Percentiles rank a stretch among this genome's conserved stretches.
Evolutionary conservation across 495 filamentous ascomycete species (phyloP).

Genomic region (Cetradonia linearis): DNA sequence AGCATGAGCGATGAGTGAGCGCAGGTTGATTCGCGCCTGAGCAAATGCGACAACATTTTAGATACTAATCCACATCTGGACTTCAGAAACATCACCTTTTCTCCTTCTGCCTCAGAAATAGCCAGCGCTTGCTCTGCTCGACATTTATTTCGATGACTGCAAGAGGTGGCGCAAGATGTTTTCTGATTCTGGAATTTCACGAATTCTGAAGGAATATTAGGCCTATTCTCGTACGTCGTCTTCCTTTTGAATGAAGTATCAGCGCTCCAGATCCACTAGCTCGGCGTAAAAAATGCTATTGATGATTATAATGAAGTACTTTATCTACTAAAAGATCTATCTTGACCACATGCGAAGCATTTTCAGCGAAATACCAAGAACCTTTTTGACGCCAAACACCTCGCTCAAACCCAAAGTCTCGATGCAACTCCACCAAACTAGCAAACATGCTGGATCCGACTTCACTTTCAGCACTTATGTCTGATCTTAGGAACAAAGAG

Average conservation of each 20-base stretch:
- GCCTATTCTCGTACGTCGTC: background rate
- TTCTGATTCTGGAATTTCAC: background rate
- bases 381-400: background rate
- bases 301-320: background rate
- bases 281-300: background rate
- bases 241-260: background rate
- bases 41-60: too few relatives aligned
- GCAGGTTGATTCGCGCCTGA: too few relatives aligned
- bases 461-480: background rate
- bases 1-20: too few relatives aligned
- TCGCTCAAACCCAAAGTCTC: background rate
- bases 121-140: background rate
- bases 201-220: background rate
- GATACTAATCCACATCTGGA: too few relatives aligned
- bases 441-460: background rate
- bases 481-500: constrained; percentile 4
- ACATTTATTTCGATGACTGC: background rate
- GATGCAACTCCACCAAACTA: background rate
- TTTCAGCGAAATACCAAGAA: background rate
- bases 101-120: background rate
- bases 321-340: background rate
- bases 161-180: background rate
- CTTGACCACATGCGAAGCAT: background rate
- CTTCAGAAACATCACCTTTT: too few relatives aligned
- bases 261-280: background rate